Evolutionary conservation across 2,329 filamentous ascomycete genomes (phyloP).

Genomic region (Ophiosphaerella korrae): DNA sequence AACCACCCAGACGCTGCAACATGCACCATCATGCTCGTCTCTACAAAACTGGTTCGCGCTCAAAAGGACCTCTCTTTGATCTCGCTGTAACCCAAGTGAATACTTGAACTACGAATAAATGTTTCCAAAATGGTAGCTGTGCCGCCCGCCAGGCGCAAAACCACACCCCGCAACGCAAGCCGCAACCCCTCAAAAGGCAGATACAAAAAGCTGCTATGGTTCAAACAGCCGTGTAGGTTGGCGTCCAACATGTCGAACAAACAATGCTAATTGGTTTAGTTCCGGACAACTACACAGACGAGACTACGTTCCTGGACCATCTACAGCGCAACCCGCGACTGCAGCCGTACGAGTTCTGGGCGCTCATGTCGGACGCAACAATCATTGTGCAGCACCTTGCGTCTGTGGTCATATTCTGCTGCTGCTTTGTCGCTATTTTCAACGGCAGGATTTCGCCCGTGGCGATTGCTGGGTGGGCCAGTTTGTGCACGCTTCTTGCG

Average conservation of each 20-base stretch:
- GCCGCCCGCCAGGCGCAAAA: constrained; percentile 32
- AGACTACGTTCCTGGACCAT: constrained; percentile 93
- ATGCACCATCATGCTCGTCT: too few species aligned
- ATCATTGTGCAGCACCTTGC: constrained; percentile 97
- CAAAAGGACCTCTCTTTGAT: too few species aligned
- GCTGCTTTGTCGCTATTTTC: constrained; percentile 90
- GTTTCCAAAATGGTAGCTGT: background rate
- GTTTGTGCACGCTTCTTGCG: constrained; percentile 78
- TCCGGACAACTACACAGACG: constrained; percentile 98
- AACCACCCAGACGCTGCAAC: too few species aligned
- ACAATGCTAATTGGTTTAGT: constrained; percentile 56
- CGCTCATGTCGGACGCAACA: constrained; percentile 89
- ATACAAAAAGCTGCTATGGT: constrained; percentile 98
- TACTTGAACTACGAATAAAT: too few species aligned
- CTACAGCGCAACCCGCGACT: constrained; percentile 92
- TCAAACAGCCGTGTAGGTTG: constrained; percentile 85
- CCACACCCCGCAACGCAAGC: constrained; percentile 66
- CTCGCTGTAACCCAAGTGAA: too few species aligned
- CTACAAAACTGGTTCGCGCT: too few species aligned
- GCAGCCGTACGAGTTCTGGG: constrained; percentile 98
- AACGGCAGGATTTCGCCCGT: constrained; percentile 86
- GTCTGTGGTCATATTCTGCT: constrained; percentile 91
- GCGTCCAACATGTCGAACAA: too few species aligned
- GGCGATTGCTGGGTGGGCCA: constrained; percentile 86
- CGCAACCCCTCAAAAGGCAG: constrained; percentile 68